Conservation (phyloP, 257 asterid genomes). For the Nicotiana otophora region DNA sequence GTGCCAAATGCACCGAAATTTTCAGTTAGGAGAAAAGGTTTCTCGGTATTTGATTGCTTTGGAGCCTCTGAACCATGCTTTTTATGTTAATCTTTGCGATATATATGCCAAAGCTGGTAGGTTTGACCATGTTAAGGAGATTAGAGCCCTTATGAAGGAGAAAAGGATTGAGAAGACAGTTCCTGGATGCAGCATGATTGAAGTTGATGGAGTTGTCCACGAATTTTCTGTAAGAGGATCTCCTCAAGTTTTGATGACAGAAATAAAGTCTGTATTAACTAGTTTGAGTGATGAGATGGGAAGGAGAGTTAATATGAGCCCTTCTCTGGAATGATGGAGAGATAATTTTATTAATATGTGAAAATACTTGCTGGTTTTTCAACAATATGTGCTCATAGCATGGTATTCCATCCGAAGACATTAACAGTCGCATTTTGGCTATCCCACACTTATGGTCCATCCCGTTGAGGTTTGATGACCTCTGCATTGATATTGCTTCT, state of each 20-base stretch:
- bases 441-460: too few relatives aligned
- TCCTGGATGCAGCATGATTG: slow-evolving; percentile 68
- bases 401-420: too few relatives aligned
- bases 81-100: slow-evolving; percentile 57
- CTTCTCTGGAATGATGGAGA: neutral
- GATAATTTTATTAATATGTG: neutral
- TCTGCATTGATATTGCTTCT: too few relatives aligned
- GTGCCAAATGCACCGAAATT: slow-evolving; percentile 64
- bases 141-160: slow-evolving; percentile 52
- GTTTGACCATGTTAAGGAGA: slow-evolving; percentile 42
- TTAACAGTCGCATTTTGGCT: too few relatives aligned
- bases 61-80: slow-evolving; percentile 71
- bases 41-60: slow-evolving; percentile 45
- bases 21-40: slow-evolving; percentile 55
- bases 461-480: too few relatives aligned
- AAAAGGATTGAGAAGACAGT: slow-evolving; percentile 41
- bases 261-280: slow-evolving; percentile 26
- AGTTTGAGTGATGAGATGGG: slow-evolving; percentile 43
- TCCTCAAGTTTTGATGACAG: slow-evolving; percentile 33
- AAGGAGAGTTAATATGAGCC: slow-evolving; percentile 13
- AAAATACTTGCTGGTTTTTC: neutral
- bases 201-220: slow-evolving; percentile 51
- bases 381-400: neutral
- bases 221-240: slow-evolving; percentile 68
- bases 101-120: slow-evolving; percentile 63